Conservation (phyloP, 352 stramenopile species). For the Phytophthora boehmeriae region DNA sequence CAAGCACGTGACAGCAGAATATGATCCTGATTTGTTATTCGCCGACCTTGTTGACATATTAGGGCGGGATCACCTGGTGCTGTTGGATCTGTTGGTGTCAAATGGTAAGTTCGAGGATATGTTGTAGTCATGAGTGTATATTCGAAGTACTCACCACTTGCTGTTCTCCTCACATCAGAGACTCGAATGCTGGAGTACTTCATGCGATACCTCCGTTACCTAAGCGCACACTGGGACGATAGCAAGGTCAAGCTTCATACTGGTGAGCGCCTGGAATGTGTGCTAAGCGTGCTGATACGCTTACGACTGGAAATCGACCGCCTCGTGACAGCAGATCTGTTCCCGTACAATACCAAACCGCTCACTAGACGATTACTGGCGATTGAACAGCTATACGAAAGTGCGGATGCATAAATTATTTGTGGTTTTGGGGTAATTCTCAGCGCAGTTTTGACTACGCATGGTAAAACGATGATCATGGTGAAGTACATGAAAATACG, state of each 20-base stretch:
- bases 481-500: conserved; percentile 27
- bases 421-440: conserved; percentile 28
- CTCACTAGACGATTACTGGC: conserved; percentile 53
- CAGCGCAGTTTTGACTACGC: conserved; percentile 1
- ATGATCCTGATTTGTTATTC: conserved; percentile 68
- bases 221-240: conserved; percentile 34
- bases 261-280: conserved; percentile 28
- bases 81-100: conserved; percentile 74
- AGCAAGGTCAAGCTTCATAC: conserved; percentile 32
- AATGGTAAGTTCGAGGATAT: conserved; percentile 44
- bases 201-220: conserved; percentile 54
- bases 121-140: too few species aligned
- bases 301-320: conserved; percentile 66
- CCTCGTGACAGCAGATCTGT: conserved; percentile 44
- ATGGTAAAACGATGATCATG: conserved; percentile 4
- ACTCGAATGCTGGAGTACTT: conserved; percentile 72
- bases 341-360: conserved; percentile 57
- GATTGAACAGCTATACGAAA: conserved; percentile 64
- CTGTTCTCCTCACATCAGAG: conserved; percentile 40
- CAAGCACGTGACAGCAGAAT: conserved; percentile 30
- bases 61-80: conserved; percentile 61
- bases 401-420: conserved; percentile 52
- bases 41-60: conserved; percentile 49
- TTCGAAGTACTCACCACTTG: conserved; percentile 1
- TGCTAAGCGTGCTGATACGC: conserved; percentile 66